Evolutionary conservation across 2,329 filamentous ascomycete genomes (phyloP).

Genomic region (Apiospora koreana): DNA sequence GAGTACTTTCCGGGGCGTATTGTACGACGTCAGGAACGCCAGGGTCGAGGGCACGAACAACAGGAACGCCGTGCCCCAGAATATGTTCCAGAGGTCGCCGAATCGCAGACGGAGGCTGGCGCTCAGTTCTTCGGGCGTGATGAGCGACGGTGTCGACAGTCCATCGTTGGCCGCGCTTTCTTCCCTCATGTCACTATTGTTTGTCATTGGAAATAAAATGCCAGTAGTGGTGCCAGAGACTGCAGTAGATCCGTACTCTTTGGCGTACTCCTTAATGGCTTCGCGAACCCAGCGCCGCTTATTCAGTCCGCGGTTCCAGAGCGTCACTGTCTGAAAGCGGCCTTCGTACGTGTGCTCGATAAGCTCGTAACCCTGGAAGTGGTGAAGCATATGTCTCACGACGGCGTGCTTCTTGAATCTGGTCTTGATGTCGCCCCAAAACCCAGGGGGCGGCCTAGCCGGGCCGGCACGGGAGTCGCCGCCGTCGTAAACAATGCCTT

Average conservation of each 20-base stretch:
- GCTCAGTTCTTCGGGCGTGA: slow-evolving; percentile 20
- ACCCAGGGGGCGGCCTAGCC: slow-evolving; percentile 24
- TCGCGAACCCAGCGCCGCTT: slow-evolving; percentile 33
- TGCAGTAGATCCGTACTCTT: slow-evolving; percentile 4
- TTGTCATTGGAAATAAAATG: not conserved
- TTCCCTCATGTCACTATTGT: not conserved
- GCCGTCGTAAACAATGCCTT: slow-evolving; percentile 33
- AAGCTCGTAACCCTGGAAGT: slow-evolving; percentile 25
- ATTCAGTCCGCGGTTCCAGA: slow-evolving; percentile 35
- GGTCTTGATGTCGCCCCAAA: slow-evolving; percentile 21
- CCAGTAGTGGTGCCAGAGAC: not conserved
- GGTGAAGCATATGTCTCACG: slow-evolving; percentile 17
- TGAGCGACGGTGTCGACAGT: not conserved
- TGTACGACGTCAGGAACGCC: slow-evolving; percentile 35
- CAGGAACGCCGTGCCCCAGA: slow-evolving; percentile 23
- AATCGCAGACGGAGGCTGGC: slow-evolving; percentile 20
- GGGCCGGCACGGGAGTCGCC: slow-evolving; percentile 18
- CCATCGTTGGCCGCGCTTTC: not conserved
- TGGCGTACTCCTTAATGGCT: slow-evolving; percentile 28
- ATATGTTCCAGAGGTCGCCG: slow-evolving; percentile 25
- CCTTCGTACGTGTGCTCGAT: slow-evolving; percentile 30
- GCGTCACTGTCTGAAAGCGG: slow-evolving; percentile 30
- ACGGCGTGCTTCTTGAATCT: slow-evolving; percentile 17
- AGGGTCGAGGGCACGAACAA: slow-evolving; percentile 30
- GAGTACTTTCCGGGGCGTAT: slow-evolving; percentile 33